A percentile compares a stretch with the other conserved stretches of the same genome.
Conservation (phyloP, 177 flowering plant species). For the Vitis hybrid region DNA sequence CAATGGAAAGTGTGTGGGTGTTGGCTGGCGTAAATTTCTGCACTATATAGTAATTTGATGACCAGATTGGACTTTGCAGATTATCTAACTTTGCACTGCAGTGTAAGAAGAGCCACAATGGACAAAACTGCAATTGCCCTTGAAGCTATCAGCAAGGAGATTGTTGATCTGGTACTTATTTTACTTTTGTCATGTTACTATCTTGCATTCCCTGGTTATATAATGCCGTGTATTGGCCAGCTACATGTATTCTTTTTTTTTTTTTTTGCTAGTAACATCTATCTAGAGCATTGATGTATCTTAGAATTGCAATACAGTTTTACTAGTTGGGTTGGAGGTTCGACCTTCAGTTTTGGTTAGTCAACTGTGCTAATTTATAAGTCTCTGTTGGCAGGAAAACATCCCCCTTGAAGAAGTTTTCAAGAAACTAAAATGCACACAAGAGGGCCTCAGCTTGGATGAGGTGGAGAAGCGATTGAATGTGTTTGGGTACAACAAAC, state of each 20-base stretch:
- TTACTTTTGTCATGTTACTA: neutral
- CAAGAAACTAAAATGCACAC: slow-evolving; percentile 29
- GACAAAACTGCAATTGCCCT: slow-evolving; percentile 3
- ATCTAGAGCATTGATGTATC: too few species aligned
- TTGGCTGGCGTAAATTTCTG: too few species aligned
- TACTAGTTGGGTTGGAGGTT: too few species aligned
- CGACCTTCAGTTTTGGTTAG: too few species aligned
- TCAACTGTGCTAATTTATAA: too few species aligned
- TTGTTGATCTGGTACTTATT: slow-evolving; percentile 20
- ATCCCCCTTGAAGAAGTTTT: slow-evolving; percentile 32
- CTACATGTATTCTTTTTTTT: neutral
- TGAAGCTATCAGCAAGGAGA: slow-evolving; percentile 22
- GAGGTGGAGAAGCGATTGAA: slow-evolving; percentile 26
- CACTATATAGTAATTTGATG: too few species aligned
- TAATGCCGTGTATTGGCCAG: neutral
- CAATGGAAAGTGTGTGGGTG: too few species aligned
- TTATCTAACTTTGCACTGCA: too few species aligned
- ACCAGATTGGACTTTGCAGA: too few species aligned
- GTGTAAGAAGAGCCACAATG: slow-evolving; percentile 1
- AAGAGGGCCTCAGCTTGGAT: slow-evolving; percentile 25
- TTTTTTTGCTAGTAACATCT: neutral
- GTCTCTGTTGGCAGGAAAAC: slow-evolving; percentile 17
- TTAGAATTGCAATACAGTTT: too few species aligned
- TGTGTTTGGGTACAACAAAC: slow-evolving; percentile 36
- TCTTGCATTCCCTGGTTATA: neutral